These are phyloP conservation scores for Fusarium nurragi DNA, from an alignment of 2,329 filamentous ascomycete genomes.

Conservation along the genomic window DNA sequence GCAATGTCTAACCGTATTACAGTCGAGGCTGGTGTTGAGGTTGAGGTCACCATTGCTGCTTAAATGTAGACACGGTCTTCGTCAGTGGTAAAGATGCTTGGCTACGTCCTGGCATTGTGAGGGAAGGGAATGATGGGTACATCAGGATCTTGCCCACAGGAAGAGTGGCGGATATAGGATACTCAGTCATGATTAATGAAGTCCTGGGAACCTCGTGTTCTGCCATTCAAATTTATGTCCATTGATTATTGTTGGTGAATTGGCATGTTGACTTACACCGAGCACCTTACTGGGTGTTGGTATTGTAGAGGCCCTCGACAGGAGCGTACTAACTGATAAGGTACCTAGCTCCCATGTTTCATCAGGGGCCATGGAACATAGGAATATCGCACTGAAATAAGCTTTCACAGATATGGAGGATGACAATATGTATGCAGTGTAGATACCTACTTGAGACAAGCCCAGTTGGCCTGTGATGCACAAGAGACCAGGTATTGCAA, in stretches of 20 bases:
- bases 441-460: too few species aligned
- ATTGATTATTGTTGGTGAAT: background rate
- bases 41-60: constrained; percentile 91
- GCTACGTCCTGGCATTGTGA: constrained; percentile 33
- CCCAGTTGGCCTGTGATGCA: too few species aligned
- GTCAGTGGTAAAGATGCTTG: constrained; percentile 13
- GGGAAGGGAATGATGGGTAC: constrained; percentile 38
- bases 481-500: too few species aligned
- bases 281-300: background rate
- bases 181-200: constrained; percentile 38
- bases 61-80: constrained; percentile 28
- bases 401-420: too few species aligned
- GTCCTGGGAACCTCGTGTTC: constrained; percentile 35
- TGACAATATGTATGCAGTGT: too few species aligned
- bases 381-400: too few species aligned
- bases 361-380: background rate
- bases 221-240: constrained; percentile 11
- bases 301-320: background rate
- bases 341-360: background rate
- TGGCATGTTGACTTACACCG: background rate
- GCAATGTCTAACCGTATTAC: constrained; percentile 19
- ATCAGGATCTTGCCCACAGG: constrained; percentile 21
- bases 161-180: constrained; percentile 36
- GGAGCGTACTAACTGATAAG: background rate
- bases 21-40: constrained; percentile 88